phyloP scores from a whole-genome alignment of 257 asterid species.

The Solanum paucissectum region DNA sequence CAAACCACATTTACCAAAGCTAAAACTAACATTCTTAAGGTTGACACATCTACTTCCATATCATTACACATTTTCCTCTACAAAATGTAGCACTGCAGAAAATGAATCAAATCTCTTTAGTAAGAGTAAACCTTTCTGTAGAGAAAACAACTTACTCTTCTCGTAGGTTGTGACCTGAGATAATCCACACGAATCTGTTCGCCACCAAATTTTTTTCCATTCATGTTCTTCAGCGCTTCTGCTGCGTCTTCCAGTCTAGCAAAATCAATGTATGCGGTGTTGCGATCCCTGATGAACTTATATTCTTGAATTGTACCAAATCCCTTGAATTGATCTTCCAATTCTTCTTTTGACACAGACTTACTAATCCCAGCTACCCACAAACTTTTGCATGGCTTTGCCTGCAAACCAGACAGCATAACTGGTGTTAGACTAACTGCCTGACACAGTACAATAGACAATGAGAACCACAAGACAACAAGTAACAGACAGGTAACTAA shows the following conservation, averaged over 20 bases:
- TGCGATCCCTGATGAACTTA: slow-evolving; percentile 72
- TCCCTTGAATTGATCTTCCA: slow-evolving; percentile 72
- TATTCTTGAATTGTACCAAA: slow-evolving; percentile 82
- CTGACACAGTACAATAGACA: not conserved
- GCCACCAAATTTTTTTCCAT: slow-evolving; percentile 66
- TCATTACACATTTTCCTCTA: not conserved
- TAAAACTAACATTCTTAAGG: not conserved
- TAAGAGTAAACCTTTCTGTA: not conserved
- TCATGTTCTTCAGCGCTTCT: slow-evolving; percentile 67
- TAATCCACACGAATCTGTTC: slow-evolving; percentile 83
- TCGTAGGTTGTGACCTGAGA: slow-evolving; percentile 77
- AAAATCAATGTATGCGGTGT: slow-evolving; percentile 78
- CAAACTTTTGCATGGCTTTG: slow-evolving; percentile 87
- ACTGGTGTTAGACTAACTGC: not conserved
- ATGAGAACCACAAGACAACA: not conserved
- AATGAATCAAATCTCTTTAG: not conserved
- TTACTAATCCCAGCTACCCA: slow-evolving; percentile 94
- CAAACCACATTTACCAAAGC: not conserved
- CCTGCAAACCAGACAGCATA: slow-evolving; percentile 37
- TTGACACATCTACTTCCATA: not conserved
- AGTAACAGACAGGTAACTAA: not conserved
- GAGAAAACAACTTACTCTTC: slow-evolving; percentile 51
- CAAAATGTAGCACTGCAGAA: not conserved
- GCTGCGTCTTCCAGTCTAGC: slow-evolving; percentile 70
- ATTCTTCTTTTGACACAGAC: slow-evolving; percentile 61